These are phyloP conservation scores for Aspergillus hortae DNA, from an alignment of 2,329 filamentous ascomycete species.

Conservation along the genomic window DNA sequence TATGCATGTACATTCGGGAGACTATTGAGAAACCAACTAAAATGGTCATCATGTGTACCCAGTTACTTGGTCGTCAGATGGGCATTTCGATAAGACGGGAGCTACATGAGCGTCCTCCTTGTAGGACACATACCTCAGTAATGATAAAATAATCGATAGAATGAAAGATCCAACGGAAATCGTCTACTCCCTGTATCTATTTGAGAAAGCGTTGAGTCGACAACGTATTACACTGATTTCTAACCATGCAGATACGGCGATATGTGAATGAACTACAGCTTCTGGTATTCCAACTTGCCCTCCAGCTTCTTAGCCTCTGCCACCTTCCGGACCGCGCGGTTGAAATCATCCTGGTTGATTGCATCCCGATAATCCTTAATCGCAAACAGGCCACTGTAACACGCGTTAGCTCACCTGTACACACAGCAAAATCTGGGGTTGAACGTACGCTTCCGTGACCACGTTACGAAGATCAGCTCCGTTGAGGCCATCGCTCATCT, in stretches of 20 bases:
- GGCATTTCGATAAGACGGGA: too few relatives aligned
- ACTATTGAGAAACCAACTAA: too few relatives aligned
- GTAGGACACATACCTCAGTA: too few relatives aligned
- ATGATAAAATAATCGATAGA: too few relatives aligned
- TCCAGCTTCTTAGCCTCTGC: conserved; percentile 97
- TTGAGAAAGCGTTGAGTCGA: neutral
- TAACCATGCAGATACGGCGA: conserved; percentile 1
- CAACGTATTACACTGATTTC: neutral
- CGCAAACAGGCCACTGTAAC: conserved; percentile 77
- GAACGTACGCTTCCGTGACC: conserved; percentile 90
- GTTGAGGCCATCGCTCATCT: conserved; percentile 99
- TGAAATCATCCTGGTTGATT: conserved; percentile 98
- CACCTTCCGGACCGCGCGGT: conserved; percentile 97
- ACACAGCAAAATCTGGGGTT: neutral
- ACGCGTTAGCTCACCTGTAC: conserved; percentile 13
- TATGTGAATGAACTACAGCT: conserved; percentile 58
- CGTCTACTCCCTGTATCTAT: too few relatives aligned
- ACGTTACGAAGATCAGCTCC: conserved; percentile 97
- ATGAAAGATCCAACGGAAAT: too few relatives aligned
- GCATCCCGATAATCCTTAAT: conserved; percentile 98
- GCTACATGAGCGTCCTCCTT: too few relatives aligned
- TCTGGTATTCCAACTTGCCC: conserved; percentile 97
- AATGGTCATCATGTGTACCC: too few relatives aligned
- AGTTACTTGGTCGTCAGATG: too few relatives aligned
- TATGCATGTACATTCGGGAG: too few relatives aligned